Evolutionary conservation across 352 stramenopile genomes (phyloP).

Genomic region (Paralagenidium karlingii): DNA sequence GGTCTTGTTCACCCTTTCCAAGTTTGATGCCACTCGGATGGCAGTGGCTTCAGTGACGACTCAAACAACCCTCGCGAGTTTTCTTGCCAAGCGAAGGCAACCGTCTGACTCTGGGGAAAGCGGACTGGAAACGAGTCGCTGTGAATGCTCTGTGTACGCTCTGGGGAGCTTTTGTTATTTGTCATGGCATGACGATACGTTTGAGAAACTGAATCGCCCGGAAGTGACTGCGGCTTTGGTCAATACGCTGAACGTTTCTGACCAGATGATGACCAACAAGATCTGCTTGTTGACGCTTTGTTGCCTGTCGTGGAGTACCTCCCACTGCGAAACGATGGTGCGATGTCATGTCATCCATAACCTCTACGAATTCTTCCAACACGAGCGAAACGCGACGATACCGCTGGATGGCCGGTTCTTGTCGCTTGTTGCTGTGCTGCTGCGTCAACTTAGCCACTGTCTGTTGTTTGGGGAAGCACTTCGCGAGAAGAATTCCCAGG

Average conservation of each 20-base stretch:
- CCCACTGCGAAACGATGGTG: slow-evolving; percentile 37
- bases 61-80: slow-evolving; percentile 21
- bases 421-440: slow-evolving; percentile 34
- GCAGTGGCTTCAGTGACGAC: slow-evolving; percentile 19
- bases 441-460: slow-evolving; percentile 40
- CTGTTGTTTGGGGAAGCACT: slow-evolving; percentile 8
- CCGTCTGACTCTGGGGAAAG: slow-evolving; percentile 11
- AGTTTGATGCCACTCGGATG: slow-evolving; percentile 25
- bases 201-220: slow-evolving; percentile 12
- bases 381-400: not conserved
- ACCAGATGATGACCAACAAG: not conserved
- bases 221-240: slow-evolving; percentile 21
- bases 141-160: slow-evolving; percentile 23
- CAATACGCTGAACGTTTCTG: slow-evolving; percentile 11
- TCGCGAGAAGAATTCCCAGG: not conserved
- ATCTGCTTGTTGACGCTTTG: slow-evolving; percentile 44
- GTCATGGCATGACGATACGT: slow-evolving; percentile 46
- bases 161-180: slow-evolving; percentile 37
- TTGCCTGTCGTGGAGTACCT: slow-evolving; percentile 24
- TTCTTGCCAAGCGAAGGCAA: slow-evolving; percentile 12
- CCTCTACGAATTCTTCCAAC: slow-evolving; percentile 19
- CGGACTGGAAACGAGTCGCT: no score
- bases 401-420: slow-evolving; percentile 16
- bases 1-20: slow-evolving; percentile 40
- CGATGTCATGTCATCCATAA: slow-evolving; percentile 19